phyloP scores from a whole-genome alignment of 208 protist genomes.

The Trypanosoma melophagium region DNA sequence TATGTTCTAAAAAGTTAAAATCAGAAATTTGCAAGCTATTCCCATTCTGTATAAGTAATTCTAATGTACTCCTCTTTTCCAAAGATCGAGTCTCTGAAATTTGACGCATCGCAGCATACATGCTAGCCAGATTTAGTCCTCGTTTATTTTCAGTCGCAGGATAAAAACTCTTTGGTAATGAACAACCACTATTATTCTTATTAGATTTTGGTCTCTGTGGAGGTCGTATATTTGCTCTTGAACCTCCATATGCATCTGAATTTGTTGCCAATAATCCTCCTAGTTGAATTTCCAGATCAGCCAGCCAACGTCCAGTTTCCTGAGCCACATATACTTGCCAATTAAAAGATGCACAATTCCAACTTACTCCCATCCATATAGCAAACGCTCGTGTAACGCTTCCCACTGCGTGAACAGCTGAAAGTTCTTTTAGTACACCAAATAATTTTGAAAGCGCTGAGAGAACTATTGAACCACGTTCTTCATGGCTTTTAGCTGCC shows the following conservation, averaged over 20 bases:
- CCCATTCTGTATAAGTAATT: constrained; percentile 23
- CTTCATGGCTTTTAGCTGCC: constrained; percentile 1
- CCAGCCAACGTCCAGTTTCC: constrained; percentile 8
- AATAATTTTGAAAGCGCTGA: constrained; percentile 25
- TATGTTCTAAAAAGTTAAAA: constrained; percentile 22
- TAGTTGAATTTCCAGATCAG: constrained; percentile 10
- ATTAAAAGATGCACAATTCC: constrained; percentile 61
- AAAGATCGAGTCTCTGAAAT: constrained; percentile 24
- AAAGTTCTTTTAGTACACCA: constrained; percentile 11
- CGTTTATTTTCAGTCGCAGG: not conserved
- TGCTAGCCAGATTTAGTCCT: constrained; percentile 21
- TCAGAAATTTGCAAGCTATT: constrained; percentile 6
- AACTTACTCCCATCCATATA: constrained; percentile 63
- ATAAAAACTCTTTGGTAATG: not conserved
- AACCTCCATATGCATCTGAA: not conserved
- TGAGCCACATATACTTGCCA: constrained; percentile 48
- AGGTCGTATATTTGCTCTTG: not conserved
- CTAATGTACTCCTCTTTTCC: constrained; percentile 15
- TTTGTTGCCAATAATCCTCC: not conserved
- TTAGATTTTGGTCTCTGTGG: constrained; percentile 3
- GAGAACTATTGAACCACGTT: constrained; percentile 15
- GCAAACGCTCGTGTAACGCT: constrained; percentile 64
- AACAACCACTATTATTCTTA: not conserved
- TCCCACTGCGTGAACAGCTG: constrained; percentile 32
- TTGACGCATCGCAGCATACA: constrained; percentile 27